Evolutionary conservation across 768 basidiomycete species (phyloP).

Genomic region (Mycena vulgaris): DNA sequence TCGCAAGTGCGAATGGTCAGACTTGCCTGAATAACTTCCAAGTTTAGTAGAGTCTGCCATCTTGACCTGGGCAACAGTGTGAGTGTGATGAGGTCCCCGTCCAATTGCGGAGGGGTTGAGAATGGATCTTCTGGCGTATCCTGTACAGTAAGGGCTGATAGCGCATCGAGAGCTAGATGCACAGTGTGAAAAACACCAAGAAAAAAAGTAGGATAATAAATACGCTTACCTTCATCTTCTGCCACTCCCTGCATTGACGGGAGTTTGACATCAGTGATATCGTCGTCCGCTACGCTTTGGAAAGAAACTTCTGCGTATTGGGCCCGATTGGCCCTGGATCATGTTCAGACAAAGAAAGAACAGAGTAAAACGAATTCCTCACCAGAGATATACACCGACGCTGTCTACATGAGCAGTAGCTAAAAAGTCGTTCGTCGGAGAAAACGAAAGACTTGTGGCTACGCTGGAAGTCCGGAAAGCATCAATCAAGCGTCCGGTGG

Average conservation of each 20-base stretch:
- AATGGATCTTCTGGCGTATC: conserved; percentile 79
- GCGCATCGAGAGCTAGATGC: conserved; percentile 74
- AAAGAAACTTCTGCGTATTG: conserved; percentile 92
- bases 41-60: conserved; percentile 97
- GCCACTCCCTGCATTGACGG: conserved; percentile 88
- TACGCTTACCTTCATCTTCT: conserved; percentile 81
- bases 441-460: conserved; percentile 93
- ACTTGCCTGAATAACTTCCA: conserved; percentile 91
- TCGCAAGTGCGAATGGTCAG: conserved; percentile 20
- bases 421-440: conserved; percentile 95
- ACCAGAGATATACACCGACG: conserved; percentile 97
- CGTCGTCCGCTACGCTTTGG: conserved; percentile 83
- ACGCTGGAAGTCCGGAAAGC: conserved; percentile 90
- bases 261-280: conserved; percentile 76
- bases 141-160: conserved; percentile 74
- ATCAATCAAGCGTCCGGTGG: conserved; percentile 93
- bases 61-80: conserved; percentile 92
- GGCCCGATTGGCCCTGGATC: conserved; percentile 90
- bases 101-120: conserved; percentile 90
- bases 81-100: conserved; percentile 92
- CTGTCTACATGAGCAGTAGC: conserved; percentile 96
- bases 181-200: conserved; percentile 20
- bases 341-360: conserved; percentile 4
- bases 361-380: conserved; percentile 34
- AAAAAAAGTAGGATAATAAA: neutral